These are phyloP conservation scores for Astragalus glycyphyllos DNA, from an alignment of 306 rosid species.

Conservation along the genomic window DNA sequence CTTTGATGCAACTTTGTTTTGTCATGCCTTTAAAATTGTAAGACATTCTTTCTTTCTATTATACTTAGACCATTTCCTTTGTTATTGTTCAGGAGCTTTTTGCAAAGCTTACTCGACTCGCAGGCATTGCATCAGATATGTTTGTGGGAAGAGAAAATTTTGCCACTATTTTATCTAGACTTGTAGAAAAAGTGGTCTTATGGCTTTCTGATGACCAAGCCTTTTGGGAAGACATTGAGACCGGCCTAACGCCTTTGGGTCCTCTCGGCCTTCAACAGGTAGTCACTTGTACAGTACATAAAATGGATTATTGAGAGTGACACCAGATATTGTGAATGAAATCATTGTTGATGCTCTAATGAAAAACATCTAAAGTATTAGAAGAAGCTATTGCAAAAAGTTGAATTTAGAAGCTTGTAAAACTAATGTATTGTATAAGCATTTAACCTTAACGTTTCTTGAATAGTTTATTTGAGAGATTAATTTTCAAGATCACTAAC, in stretches of 20 bases:
- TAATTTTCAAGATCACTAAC: constrained; percentile 8
- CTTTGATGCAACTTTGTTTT: constrained; percentile 19
- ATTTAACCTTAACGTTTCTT: too few relatives aligned
- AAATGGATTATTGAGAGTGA: neutral
- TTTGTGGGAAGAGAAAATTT: constrained; percentile 89
- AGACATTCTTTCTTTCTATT: constrained; percentile 1
- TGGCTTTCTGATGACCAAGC: constrained; percentile 88
- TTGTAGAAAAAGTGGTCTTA: constrained; percentile 79
- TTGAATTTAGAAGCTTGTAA: constrained; percentile 3
- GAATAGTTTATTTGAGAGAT: constrained; percentile 5
- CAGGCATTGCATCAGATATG: constrained; percentile 70
- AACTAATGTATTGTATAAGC: neutral
- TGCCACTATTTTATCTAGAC: constrained; percentile 84
- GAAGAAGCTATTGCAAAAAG: neutral
- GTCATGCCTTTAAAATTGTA: constrained; percentile 4
- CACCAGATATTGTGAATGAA: neutral
- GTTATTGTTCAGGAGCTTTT: constrained; percentile 62
- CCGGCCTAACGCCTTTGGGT: constrained; percentile 72
- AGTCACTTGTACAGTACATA: constrained; percentile 16
- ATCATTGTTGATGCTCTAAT: constrained; percentile 25
- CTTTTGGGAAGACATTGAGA: constrained; percentile 87
- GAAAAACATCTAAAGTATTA: constrained; percentile 1
- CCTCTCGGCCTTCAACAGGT: constrained; percentile 96
- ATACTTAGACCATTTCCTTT: neutral
- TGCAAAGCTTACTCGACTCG: constrained; percentile 62